Conservation (phyloP, 2,329 filamentous ascomycete species). For the Bipolaris victoriae region DNA sequence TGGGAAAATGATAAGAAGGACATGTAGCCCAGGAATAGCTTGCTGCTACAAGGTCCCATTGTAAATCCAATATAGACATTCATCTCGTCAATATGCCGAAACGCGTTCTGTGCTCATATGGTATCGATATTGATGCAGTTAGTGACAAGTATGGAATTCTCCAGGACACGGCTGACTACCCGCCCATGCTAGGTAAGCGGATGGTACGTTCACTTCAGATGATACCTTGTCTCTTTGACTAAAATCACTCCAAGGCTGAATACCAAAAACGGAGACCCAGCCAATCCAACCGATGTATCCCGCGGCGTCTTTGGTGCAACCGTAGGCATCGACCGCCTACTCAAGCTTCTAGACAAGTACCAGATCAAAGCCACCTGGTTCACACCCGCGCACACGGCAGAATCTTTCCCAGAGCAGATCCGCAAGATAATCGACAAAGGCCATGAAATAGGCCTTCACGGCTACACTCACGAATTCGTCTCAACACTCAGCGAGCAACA, state of each 20-base stretch:
- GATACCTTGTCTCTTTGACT: neutral
- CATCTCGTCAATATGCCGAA: slow-evolving; percentile 37
- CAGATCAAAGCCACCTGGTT: slow-evolving; percentile 53
- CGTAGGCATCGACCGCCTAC: slow-evolving; percentile 50
- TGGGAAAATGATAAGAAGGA: slow-evolving; percentile 1
- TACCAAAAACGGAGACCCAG: slow-evolving; percentile 45
- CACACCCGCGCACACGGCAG: slow-evolving; percentile 52
- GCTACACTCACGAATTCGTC: slow-evolving; percentile 51
- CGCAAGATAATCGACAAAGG: slow-evolving; percentile 53
- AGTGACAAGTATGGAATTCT: neutral
- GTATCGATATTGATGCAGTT: slow-evolving; percentile 53
- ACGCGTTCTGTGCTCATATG: slow-evolving; percentile 50
- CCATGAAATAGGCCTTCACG: slow-evolving; percentile 53
- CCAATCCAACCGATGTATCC: slow-evolving; percentile 51
- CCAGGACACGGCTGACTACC: neutral
- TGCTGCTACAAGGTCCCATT: neutral
- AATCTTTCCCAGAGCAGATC: slow-evolving; percentile 57
- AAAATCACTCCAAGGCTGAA: slow-evolving; percentile 44
- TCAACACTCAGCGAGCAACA: slow-evolving; percentile 50
- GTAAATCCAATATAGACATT: neutral
- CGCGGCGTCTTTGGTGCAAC: slow-evolving; percentile 52
- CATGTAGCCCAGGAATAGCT: neutral
- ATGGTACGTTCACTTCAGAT: slow-evolving; percentile 29
- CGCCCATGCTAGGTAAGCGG: slow-evolving; percentile 18
- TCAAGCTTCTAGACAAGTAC: slow-evolving; percentile 51